Evolutionary conservation across 352 stramenopile species (phyloP).

Genomic region (Globisporangium apiculatum): DNA sequence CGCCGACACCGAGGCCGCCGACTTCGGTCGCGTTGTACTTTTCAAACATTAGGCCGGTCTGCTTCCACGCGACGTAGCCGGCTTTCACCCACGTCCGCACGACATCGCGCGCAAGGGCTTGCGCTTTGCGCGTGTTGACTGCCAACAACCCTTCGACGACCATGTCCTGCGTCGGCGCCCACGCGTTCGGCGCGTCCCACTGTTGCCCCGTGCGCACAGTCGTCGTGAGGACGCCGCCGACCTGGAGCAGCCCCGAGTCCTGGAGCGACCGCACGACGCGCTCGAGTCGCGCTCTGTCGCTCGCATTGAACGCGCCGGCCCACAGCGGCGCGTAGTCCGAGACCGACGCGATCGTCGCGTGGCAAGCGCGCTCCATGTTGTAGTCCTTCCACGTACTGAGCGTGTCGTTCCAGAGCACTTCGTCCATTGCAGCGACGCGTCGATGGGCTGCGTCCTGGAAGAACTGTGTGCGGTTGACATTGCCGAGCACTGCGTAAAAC

Average conservation of each 20-base stretch:
- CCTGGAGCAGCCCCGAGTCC: constrained; percentile 50
- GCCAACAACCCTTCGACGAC: constrained; percentile 69
- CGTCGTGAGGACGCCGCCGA: constrained; percentile 65
- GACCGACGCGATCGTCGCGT: constrained; percentile 42
- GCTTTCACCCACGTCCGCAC: constrained; percentile 55
- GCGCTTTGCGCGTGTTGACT: constrained; percentile 37
- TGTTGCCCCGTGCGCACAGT: constrained; percentile 70
- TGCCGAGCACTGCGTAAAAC: constrained; percentile 47
- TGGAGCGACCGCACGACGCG: constrained; percentile 41
- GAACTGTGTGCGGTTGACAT: constrained; percentile 29
- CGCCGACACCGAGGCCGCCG: constrained; percentile 59
- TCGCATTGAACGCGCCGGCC: constrained; percentile 54
- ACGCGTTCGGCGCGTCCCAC: constrained; percentile 85
- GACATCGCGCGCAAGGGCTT: constrained; percentile 41
- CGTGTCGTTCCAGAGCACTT: constrained; percentile 59
- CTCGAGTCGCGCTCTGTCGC: constrained; percentile 35
- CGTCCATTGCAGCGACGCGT: constrained; percentile 52
- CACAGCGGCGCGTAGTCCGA: constrained; percentile 77
- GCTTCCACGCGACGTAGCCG: constrained; percentile 52
- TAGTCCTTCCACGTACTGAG: constrained; percentile 67
- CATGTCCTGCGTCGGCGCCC: constrained; percentile 80
- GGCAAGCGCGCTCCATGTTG: constrained; percentile 34
- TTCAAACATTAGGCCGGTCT: constrained; percentile 83
- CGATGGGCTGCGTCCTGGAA: constrained; percentile 35
- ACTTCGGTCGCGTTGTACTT: constrained; percentile 81